Base-by-base conservation (phyloP, 164 flowering plant species). In the Buxus sempervirens region DNA sequence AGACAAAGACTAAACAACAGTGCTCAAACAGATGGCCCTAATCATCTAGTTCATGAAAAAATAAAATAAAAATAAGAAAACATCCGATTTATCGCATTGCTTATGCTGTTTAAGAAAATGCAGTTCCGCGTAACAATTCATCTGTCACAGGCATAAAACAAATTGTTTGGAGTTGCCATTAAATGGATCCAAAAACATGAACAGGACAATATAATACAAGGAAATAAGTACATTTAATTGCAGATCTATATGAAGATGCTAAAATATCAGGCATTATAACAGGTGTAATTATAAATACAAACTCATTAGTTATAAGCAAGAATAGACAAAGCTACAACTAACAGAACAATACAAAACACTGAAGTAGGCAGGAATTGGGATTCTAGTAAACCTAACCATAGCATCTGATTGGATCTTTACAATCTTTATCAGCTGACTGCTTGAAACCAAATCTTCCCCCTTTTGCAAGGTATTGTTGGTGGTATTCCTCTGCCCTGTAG, bases 381-480 rank as follows among this genome's bases (percentile, higher is more conserved):
- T 10, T 45, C 16, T 4, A 45, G 16, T 45, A 10, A 55, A 24
- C 58, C 21, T 24, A 55, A n/a, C 85, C 86, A 58, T 85, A 83
- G 84, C 86, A 83, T 54, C 86, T 72, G 59, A 83, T 83, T 12
- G 84, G 83, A 60, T 81, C 89, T 28, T 82, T 85, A 82, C 89
- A 88, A 15, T 87, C 88, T 74, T 87, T 87, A 22, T 58, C 78
- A 38, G 87, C 54, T 48, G 88, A 85, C 65, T 85, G 89, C 59
- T 54, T 72, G 23, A 78, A 79, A 53, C 92, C 89, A 66, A 82
- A 81, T 6, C 92, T 77, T 2, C 92, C 89, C 0, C 91, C 91
- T 67, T 87, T 87, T 21, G 69, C 86, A 13, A 87, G 89, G 75
- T 87, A 87, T 66, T 85, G 88, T 76, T 88, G 92, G 69, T 45